Evolutionary conservation across 768 basidiomycete genomes (phyloP), one percentile per base, ranked within the genome.

Genomic region (Mycena rosella): DNA sequence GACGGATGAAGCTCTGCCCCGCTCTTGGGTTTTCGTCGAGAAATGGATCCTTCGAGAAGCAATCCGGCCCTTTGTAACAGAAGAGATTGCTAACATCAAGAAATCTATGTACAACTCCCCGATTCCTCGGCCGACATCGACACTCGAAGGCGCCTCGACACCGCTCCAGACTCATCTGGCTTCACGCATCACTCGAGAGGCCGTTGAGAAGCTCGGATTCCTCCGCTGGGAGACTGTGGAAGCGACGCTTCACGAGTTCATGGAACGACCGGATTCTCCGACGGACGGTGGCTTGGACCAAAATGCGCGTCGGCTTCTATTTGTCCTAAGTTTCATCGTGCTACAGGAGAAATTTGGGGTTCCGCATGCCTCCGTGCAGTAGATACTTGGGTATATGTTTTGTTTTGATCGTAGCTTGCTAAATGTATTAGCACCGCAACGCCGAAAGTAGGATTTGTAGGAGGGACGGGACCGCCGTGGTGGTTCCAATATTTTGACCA

Each of bases 41-140:
- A 63, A 63, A 14, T 63, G 61, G 61, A 48, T 63, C 10, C 53
- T 63, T 2, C 52, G 61, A 14, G 24, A 63, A 18, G 61, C 61
- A 0, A 42, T 63, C 14, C 40, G 45, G 3, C 61, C 61, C 3
- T 63, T 55, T 10, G 61, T 63, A 18, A 63, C 53, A 8, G 30
- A 54, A 20, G 61, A 63, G 42, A 48, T 63, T 18, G n/a, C 22
- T 18, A 18, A 47, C 7, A 45, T 45, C 38, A 54, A 55, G 18
- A 63, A 63, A 22, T 47, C 45, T 0, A 55, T 47, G 53, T 63
- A 55, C 53, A 63, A 63, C n/a, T 47, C 61, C 13, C 61, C 61
- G 52, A 45, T 48, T 18, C 53, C 61, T 0, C 40, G 52, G 3
- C 60, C 60, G 36, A 61, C 60, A 9, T 61, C 60, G 14, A 53